Conservation (phyloP, 2,329 filamentous ascomycete species). For the Nemania serpens region DNA sequence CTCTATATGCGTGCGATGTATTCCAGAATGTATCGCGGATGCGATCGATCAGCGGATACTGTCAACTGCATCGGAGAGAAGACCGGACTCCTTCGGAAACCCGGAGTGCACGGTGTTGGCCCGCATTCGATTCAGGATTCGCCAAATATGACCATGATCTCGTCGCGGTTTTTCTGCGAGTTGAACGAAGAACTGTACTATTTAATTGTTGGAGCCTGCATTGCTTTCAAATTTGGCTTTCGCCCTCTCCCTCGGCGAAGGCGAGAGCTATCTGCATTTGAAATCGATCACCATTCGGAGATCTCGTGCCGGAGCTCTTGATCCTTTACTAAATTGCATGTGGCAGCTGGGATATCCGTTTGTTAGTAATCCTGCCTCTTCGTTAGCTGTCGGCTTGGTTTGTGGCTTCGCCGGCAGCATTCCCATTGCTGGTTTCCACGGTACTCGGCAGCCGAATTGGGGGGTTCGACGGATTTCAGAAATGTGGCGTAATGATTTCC, state of each 20-base stretch:
- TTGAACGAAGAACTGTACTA: conserved; percentile 61
- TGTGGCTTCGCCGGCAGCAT: conserved; percentile 10
- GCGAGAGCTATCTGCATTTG: no score
- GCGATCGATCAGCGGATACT: conserved; percentile 45
- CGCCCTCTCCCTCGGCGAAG: no score
- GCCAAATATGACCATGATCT: conserved; percentile 65
- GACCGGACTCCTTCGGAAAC: conserved; percentile 38
- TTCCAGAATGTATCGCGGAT: conserved; percentile 53
- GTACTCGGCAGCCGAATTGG: not conserved
- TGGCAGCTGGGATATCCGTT: conserved; percentile 37
- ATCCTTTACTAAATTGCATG: conserved; percentile 45
- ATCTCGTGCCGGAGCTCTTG: no score
- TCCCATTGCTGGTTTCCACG: not conserved
- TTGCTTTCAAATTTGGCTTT: conserved; percentile 56
- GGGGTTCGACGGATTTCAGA: not conserved
- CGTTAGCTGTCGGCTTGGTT: conserved; percentile 44
- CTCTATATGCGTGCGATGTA: conserved; percentile 60
- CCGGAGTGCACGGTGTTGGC: conserved; percentile 64
- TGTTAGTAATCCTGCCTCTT: conserved; percentile 39
- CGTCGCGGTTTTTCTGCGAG: conserved; percentile 66
- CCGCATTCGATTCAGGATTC: conserved; percentile 67
- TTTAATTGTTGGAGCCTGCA: conserved; percentile 60
- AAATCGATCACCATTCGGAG: no score
- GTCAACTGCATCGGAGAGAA: conserved; percentile 39
- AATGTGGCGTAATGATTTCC: not conserved